phyloP scores from a whole-genome alignment of 148 eudicot genomes.

The Vaccinium darrowii region DNA sequence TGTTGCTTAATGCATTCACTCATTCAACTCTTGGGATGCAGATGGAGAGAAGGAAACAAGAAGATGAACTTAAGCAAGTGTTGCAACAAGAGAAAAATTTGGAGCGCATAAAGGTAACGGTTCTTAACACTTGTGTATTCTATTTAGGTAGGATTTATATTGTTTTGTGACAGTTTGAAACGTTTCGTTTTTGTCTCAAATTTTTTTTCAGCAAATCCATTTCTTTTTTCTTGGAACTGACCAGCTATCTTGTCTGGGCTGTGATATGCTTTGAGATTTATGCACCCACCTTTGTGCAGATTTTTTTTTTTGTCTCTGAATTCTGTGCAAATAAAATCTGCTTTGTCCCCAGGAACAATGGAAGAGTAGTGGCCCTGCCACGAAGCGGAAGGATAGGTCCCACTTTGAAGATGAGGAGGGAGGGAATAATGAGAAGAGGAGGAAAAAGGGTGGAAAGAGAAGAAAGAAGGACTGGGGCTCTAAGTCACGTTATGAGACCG shows the following conservation, averaged over 20 bases:
- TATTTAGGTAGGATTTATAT: background rate
- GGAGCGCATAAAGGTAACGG: conserved; percentile 77
- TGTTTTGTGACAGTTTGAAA: background rate
- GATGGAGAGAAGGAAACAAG: conserved; percentile 96
- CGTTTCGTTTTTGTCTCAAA: background rate
- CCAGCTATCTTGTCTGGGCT: background rate
- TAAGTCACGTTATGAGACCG: conserved; percentile 53
- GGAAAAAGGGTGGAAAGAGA: conserved; percentile 74
- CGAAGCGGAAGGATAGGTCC: conserved; percentile 76
- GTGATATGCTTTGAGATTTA: background rate
- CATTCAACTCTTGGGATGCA: conserved; percentile 35
- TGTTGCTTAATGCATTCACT: conserved; percentile 20
- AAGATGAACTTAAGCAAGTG: conserved; percentile 83
- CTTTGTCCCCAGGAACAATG: conserved; percentile 71
- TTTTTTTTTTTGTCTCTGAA: background rate
- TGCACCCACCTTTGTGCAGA: background rate
- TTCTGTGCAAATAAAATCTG: background rate
- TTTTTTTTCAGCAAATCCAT: background rate
- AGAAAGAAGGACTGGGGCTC: conserved; percentile 67
- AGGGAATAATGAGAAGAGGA: conserved; percentile 75
- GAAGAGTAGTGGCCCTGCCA: conserved; percentile 55
- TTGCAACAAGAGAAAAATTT: conserved; percentile 80
- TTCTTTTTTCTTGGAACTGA: background rate
- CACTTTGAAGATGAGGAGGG: conserved; percentile 86
- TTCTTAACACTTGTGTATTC: conserved; percentile 7